Conservation (phyloP, 768 basidiomycete genomes). For the Calocera viscosa region DNA sequence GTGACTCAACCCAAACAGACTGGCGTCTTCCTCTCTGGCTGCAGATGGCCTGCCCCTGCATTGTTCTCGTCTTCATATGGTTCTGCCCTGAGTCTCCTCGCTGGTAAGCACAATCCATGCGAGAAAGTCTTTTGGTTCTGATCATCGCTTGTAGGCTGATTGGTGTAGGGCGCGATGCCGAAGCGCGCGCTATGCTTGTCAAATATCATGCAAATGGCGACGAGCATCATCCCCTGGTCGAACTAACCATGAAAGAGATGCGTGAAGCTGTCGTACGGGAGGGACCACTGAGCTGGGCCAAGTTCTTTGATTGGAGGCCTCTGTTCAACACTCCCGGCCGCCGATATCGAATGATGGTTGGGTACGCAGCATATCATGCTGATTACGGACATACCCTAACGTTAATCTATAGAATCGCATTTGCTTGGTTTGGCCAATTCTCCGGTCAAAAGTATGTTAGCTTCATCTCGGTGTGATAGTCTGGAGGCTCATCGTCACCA, state of each 20-base stretch:
- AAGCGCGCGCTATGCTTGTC: slow-evolving; percentile 37
- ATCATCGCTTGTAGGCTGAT: slow-evolving; percentile 25
- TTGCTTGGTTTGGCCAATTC: slow-evolving; percentile 10
- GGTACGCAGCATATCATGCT: background rate
- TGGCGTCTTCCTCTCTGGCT: background rate
- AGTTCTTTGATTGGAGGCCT: slow-evolving; percentile 19
- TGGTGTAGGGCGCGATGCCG: slow-evolving; percentile 40
- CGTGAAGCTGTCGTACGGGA: slow-evolving; percentile 21
- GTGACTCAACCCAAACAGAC: background rate
- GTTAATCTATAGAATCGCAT: slow-evolving; percentile 11
- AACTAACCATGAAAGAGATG: background rate
- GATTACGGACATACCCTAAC: background rate
- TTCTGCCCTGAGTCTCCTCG: background rate
- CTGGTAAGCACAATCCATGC: background rate
- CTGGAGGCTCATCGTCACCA: background rate
- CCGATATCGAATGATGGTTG: slow-evolving; percentile 38
- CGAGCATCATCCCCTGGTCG: background rate
- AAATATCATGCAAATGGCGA: slow-evolving; percentile 50
- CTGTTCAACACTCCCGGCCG: slow-evolving; percentile 38
- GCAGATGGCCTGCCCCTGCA: background rate
- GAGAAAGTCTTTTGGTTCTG: too few species aligned
- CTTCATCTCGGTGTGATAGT: background rate
- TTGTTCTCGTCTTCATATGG: background rate
- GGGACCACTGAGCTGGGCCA: slow-evolving; percentile 34
- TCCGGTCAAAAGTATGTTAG: background rate